Conservation (phyloP, 2,329 filamentous ascomycete genomes). For the Parascedosporium putredinis region DNA sequence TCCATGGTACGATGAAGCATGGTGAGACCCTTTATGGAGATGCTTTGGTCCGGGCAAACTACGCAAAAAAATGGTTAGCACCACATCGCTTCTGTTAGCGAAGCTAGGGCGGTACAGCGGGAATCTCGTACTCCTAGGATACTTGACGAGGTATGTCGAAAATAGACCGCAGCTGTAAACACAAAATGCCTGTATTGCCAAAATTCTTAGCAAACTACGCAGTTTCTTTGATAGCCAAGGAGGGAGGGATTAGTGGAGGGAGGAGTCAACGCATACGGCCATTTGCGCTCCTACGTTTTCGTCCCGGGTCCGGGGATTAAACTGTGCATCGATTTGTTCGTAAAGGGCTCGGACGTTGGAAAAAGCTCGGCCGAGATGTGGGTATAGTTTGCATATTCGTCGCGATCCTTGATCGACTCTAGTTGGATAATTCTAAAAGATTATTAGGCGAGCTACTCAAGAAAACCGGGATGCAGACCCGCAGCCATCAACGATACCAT, state of each 20-base stretch:
- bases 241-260: not conserved
- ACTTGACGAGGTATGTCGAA: constrained; percentile 40
- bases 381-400: constrained; percentile 10
- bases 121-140: constrained; percentile 31
- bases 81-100: not conserved
- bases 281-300: constrained; percentile 44
- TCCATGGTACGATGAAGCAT: constrained; percentile 35
- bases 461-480: not conserved
- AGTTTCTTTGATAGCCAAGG: no score
- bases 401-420: not conserved
- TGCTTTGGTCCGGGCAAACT: constrained; percentile 32
- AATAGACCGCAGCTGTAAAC: constrained; percentile 45
- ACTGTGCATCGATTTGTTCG: constrained; percentile 41
- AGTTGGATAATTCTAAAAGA: not conserved
- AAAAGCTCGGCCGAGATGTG: constrained; percentile 35
- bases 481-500: no score
- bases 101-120: not conserved
- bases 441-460: not conserved
- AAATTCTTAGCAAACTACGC: no score
- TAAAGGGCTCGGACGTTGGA: constrained; percentile 35
- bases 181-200: constrained; percentile 32
- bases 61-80: constrained; percentile 3
- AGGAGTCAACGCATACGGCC: constrained; percentile 25
- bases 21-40: constrained; percentile 28
- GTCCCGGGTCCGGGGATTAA: constrained; percentile 31